Evolutionary conservation across 2,329 filamentous ascomycete genomes (phyloP).

Genomic region (Pestalotiopsis sp.): DNA sequence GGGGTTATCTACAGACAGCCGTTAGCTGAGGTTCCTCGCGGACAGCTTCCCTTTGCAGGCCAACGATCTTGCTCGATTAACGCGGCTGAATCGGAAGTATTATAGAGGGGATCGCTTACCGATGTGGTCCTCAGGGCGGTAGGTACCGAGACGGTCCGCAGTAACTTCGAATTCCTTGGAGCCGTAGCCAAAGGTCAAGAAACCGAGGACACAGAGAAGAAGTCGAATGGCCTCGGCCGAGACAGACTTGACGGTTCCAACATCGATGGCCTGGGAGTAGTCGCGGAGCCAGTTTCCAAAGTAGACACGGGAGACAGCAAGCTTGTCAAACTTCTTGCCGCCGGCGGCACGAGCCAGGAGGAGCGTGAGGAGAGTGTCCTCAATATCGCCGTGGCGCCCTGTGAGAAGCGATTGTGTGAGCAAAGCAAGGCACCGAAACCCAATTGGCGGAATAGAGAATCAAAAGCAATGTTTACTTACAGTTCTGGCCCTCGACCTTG

Average conservation of each 20-base stretch:
- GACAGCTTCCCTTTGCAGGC: background rate
- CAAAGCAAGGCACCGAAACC: background rate
- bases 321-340: conserved; percentile 83
- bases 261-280: conserved; percentile 92
- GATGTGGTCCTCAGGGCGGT: conserved; percentile 82
- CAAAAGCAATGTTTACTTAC: conserved; percentile 42
- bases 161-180: conserved; percentile 87
- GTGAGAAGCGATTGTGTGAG: background rate
- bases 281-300: conserved; percentile 96
- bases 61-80: background rate
- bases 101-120: background rate
- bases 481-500: conserved; percentile 83
- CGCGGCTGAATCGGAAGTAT: background rate
- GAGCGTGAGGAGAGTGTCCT: conserved; percentile 82
- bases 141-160: conserved; percentile 75
- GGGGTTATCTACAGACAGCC: conserved; percentile 55
- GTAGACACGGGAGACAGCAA: conserved; percentile 87
- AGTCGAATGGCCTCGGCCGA: conserved; percentile 90
- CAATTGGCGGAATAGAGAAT: background rate
- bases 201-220: conserved; percentile 84
- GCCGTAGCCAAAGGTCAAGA: conserved; percentile 84
- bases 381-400: conserved; percentile 90
- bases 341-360: conserved; percentile 55
- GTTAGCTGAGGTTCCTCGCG: background rate
- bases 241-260: conserved; percentile 88